Evolutionary conservation across 805 yeast species (phyloP).

Genomic region (Zygoascus tannicola): DNA sequence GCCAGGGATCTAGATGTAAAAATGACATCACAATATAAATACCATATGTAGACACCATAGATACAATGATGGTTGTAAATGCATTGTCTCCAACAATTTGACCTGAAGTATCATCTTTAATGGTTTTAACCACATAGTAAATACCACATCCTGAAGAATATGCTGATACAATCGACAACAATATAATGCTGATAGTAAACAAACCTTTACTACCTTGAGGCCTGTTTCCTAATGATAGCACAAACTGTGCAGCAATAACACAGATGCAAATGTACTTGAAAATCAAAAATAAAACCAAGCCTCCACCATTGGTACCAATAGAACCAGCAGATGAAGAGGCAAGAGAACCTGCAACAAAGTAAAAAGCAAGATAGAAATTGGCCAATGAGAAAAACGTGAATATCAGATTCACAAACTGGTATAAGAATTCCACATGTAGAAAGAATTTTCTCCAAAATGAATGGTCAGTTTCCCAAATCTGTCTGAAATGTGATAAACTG

Average conservation of each 20-base stretch:
- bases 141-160: slow-evolving; percentile 79
- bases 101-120: slow-evolving; percentile 31
- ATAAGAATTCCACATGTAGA: slow-evolving; percentile 79
- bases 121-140: slow-evolving; percentile 57
- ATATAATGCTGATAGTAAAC: slow-evolving; percentile 61
- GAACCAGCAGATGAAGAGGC: slow-evolving; percentile 34
- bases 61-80: slow-evolving; percentile 59
- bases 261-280: slow-evolving; percentile 80
- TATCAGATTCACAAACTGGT: slow-evolving; percentile 68
- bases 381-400: slow-evolving; percentile 91
- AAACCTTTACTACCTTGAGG: slow-evolving; percentile 90
- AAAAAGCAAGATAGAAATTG: slow-evolving; percentile 85
- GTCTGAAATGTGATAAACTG: slow-evolving; percentile 74
- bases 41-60: slow-evolving; percentile 86
- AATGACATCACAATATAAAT: slow-evolving; percentile 74
- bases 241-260: slow-evolving; percentile 76
- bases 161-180: slow-evolving; percentile 68
- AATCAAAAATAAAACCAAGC: slow-evolving; percentile 71
- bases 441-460: slow-evolving; percentile 68
- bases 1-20: slow-evolving; percentile 94
- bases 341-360: slow-evolving; percentile 84
- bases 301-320: slow-evolving; percentile 52
- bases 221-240: slow-evolving; percentile 92
- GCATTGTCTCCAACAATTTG: slow-evolving; percentile 35
- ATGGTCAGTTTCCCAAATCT: slow-evolving; percentile 86